A percentile compares a stretch with the other conserved stretches of the same genome.
phyloP scores from a whole-genome alignment of 2,329 filamentous ascomycete genomes.

The Incumbomyces lentus region DNA sequence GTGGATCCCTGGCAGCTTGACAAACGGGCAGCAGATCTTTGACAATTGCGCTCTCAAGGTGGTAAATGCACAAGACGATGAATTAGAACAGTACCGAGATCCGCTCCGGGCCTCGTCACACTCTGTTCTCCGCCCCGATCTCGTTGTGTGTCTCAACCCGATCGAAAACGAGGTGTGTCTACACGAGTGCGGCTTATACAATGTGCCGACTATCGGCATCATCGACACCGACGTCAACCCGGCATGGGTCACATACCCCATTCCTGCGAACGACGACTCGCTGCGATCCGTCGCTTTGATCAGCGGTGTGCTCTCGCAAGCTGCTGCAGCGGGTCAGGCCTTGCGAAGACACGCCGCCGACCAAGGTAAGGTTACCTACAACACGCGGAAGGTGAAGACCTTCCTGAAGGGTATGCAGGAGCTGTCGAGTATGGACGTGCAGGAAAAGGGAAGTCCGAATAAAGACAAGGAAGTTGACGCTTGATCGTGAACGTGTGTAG shows the following conservation, averaged over 20 bases:
- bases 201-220: slow-evolving; percentile 86
- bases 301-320: slow-evolving; percentile 72
- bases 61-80: slow-evolving; percentile 63
- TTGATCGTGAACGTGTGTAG: too few species aligned
- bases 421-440: slow-evolving; percentile 13
- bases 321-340: slow-evolving; percentile 66
- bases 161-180: slow-evolving; percentile 83
- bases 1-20: slow-evolving; percentile 86
- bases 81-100: slow-evolving; percentile 51
- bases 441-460: slow-evolving; percentile 1
- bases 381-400: slow-evolving; percentile 20
- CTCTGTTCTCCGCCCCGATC: slow-evolving; percentile 66
- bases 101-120: slow-evolving; percentile 49
- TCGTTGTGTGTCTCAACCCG: slow-evolving; percentile 88
- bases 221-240: slow-evolving; percentile 91
- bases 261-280: slow-evolving; percentile 96
- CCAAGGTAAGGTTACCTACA: slow-evolving; percentile 52
- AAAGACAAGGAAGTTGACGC: too few species aligned
- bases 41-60: slow-evolving; percentile 58
- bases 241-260: slow-evolving; percentile 89
- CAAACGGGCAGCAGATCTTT: slow-evolving; percentile 87
- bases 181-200: slow-evolving; percentile 79
- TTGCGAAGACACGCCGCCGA: slow-evolving; percentile 54
- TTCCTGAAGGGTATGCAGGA: slow-evolving; percentile 14
- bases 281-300: slow-evolving; percentile 72